A percentile compares a stretch with the other conserved stretches of the same genome.
These are phyloP conservation scores for Lecanicillium sp. DNA, from an alignment of 2,329 filamentous ascomycete genomes.

Conservation along the genomic window DNA sequence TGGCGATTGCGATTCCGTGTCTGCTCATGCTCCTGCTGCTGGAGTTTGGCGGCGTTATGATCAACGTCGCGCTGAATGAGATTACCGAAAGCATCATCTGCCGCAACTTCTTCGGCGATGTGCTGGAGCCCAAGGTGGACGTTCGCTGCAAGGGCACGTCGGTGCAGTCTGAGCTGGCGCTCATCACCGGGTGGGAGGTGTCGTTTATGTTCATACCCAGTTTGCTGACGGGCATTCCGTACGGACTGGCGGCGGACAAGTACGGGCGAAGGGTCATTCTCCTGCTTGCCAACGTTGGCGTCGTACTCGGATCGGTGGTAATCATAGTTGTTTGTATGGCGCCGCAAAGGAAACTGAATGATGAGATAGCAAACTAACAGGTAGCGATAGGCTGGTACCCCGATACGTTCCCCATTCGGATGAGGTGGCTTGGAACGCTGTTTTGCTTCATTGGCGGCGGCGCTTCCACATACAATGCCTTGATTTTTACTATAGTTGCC, in stretches of 20 bases:
- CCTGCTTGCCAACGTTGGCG: slow-evolving; percentile 10
- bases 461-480: slow-evolving; percentile 11
- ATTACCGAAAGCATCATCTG: slow-evolving; percentile 10
- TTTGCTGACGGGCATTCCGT: slow-evolving; percentile 12
- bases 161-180: slow-evolving; percentile 14
- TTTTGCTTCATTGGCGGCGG: slow-evolving; percentile 15
- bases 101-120: slow-evolving; percentile 1
- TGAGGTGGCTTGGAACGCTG: slow-evolving; percentile 10
- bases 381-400: slow-evolving; percentile 7
- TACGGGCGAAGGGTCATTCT: slow-evolving; percentile 12
- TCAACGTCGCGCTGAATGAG: not conserved
- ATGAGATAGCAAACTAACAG: not conserved
- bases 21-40: not conserved
- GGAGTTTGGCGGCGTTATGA: not conserved
- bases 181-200: slow-evolving; percentile 12
- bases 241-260: slow-evolving; percentile 13
- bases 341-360: too few relatives aligned
- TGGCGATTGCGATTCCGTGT: not conserved
- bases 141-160: slow-evolving; percentile 12
- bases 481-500: slow-evolving; percentile 13
- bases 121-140: not conserved
- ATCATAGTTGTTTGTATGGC: slow-evolving; percentile 7
- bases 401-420: slow-evolving; percentile 10
- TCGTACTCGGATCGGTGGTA: slow-evolving; percentile 1
- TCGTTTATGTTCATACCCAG: slow-evolving; percentile 13